These are phyloP conservation scores for Cymbopogon flexuosus DNA, from an alignment of 202 grass and related monocot genomes.

Conservation along the genomic window DNA sequence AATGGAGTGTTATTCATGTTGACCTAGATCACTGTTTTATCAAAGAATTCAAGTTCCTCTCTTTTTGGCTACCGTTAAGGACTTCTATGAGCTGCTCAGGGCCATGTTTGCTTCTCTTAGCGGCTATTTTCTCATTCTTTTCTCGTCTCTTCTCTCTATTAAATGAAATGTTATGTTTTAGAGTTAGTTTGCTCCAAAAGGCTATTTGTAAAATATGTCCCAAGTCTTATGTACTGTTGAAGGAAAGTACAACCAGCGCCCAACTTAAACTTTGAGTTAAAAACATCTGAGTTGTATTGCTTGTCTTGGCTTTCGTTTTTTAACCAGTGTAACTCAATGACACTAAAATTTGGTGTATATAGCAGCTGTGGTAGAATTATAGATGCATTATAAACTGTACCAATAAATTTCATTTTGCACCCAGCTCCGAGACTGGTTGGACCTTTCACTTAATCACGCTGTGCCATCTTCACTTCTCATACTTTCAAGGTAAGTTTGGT, in stretches of 20 bases:
- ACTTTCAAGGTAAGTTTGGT: slow-evolving; percentile 77
- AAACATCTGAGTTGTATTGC: neutral
- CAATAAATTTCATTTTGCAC: slow-evolving; percentile 23
- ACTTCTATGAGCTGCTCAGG: neutral
- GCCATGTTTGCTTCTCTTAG: neutral
- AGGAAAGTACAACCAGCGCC: slow-evolving; percentile 10
- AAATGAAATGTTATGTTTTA: too few species aligned
- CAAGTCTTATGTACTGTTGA: slow-evolving; percentile 7
- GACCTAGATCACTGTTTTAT: neutral
- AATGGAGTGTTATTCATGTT: neutral
- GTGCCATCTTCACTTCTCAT: slow-evolving; percentile 94
- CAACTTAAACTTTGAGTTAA: slow-evolving; percentile 21
- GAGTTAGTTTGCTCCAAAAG: neutral
- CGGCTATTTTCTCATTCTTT: too few species aligned
- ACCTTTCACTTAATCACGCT: slow-evolving; percentile 84
- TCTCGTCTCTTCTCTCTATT: too few species aligned
- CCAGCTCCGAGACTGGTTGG: slow-evolving; percentile 93
- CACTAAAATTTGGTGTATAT: neutral
- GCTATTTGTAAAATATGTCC: neutral
- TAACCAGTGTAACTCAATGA: neutral
- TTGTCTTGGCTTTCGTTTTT: neutral
- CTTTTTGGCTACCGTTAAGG: neutral
- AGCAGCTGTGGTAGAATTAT: neutral
- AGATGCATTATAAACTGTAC: slow-evolving; percentile 24
- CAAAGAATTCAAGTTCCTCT: neutral